phyloP scores from a whole-genome alignment of 2,329 filamentous ascomycete genomes.

The Diaporthe citrichinensis region DNA sequence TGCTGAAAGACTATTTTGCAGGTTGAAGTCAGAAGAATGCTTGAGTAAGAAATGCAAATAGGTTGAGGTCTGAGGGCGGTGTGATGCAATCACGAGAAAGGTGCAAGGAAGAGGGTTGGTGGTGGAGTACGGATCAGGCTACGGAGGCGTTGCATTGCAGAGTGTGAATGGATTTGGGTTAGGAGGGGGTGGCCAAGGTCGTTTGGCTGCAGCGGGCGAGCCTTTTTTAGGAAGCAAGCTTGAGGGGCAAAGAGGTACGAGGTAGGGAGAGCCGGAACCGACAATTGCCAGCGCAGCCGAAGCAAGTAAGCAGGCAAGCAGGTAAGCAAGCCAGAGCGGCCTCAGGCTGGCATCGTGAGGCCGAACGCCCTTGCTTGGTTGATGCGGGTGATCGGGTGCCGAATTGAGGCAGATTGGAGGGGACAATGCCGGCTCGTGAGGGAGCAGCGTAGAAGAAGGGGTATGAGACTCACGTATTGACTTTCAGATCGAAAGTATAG shows the following conservation, averaged over 20 bases:
- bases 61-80: constrained; percentile 29
- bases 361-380: constrained; percentile 22
- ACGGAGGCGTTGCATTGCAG: constrained; percentile 23
- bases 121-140: constrained; percentile 13
- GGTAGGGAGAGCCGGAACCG: constrained; percentile 14
- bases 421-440: background rate
- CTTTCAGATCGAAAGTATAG: constrained; percentile 15
- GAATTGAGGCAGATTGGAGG: background rate
- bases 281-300: constrained; percentile 18
- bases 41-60: background rate
- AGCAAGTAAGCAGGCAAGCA: constrained; percentile 3
- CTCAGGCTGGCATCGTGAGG: constrained; percentile 1
- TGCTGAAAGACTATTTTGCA: constrained; percentile 21
- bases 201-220: constrained; percentile 1
- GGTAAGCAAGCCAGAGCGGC: background rate
- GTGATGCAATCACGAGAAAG: constrained; percentile 38
- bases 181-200: constrained; percentile 7
- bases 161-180: constrained; percentile 9
- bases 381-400: constrained; percentile 7
- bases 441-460: background rate
- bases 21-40: constrained; percentile 15
- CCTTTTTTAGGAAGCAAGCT: constrained; percentile 20
- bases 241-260: background rate
- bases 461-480: constrained; percentile 29
- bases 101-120: constrained; percentile 23